Percentiles rank a stretch among this genome's conserved stretches.
Conservation (phyloP, 2,329 filamentous ascomycete species). For the Graphilbum ipis-grandicollis region DNA sequence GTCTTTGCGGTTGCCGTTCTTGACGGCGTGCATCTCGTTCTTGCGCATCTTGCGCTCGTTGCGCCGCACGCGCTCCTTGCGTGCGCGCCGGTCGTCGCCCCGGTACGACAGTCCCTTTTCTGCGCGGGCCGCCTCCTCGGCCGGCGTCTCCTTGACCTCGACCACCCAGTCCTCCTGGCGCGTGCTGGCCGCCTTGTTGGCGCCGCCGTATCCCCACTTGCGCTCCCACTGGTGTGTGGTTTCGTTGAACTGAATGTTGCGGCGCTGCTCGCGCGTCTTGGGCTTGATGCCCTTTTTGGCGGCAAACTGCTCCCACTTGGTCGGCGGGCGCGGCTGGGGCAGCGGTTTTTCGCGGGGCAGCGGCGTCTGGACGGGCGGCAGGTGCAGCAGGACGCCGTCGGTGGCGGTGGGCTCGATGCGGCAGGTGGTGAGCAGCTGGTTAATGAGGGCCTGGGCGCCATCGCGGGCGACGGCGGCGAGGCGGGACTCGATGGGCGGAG, state of each 20-base stretch:
- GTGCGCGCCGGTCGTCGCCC: conserved; percentile 45
- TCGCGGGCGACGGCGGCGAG: conserved; percentile 66
- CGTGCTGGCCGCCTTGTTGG: conserved; percentile 42
- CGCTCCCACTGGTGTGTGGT: conserved; percentile 73
- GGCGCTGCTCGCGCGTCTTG: conserved; percentile 61
- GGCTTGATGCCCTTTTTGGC: conserved; percentile 92
- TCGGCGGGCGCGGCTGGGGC: conserved; percentile 63
- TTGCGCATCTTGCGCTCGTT: conserved; percentile 54
- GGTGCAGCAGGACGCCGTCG: conserved; percentile 58
- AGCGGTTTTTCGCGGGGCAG: conserved; percentile 88
- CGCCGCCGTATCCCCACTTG: conserved; percentile 88
- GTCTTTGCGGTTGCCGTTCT: no score
- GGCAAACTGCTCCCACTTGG: conserved; percentile 93
- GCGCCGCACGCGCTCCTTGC: conserved; percentile 50
- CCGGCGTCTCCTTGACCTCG: conserved; percentile 62
- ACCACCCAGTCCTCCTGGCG: conserved; percentile 55
- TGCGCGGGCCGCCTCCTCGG: conserved; percentile 46
- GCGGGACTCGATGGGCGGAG: conserved; percentile 15
- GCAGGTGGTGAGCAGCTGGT: conserved; percentile 84
- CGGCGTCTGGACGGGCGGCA: conserved; percentile 51
- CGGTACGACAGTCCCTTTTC: conserved; percentile 39
- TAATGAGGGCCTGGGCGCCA: conserved; percentile 80
- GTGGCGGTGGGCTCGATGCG: conserved; percentile 49
- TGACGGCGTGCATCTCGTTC: conserved; percentile 38
- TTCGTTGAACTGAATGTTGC: conserved; percentile 71